These are phyloP conservation scores for Emiliania huxleyi DNA, from an alignment of 78 protist genomes.

Conservation along the genomic window DNA sequence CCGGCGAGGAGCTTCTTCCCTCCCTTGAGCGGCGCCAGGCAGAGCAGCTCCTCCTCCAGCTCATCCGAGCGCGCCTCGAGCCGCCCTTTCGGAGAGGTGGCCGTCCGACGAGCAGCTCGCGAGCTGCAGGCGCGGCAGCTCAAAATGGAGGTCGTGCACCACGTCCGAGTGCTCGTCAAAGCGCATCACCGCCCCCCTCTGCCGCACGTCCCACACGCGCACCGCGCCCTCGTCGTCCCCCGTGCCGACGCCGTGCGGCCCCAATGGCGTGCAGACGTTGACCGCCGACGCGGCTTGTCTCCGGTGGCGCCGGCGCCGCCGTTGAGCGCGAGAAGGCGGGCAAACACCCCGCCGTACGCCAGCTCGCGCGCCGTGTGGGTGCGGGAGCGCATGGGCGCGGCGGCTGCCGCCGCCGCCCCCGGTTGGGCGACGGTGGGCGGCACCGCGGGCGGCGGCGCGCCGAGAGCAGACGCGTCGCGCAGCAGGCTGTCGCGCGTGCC, in stretches of 20 bases:
- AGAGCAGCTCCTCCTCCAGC: constrained; percentile 60
- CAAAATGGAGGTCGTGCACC: not conserved
- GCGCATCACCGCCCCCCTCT: not conserved
- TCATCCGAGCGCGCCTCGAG: constrained; percentile 32
- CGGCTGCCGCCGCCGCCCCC: not conserved
- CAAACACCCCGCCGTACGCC: not conserved
- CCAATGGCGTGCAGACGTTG: not conserved
- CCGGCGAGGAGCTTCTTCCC: constrained; percentile 50
- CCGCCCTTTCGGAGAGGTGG: not conserved
- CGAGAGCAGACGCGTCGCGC: not conserved
- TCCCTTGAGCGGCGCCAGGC: constrained; percentile 15
- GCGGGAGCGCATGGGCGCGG: not conserved
- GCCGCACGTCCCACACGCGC: constrained; percentile 30
- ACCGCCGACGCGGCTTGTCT: too few species aligned
- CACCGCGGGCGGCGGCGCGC: not conserved
- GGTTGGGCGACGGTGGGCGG: not conserved
- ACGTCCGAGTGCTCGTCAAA: not conserved
- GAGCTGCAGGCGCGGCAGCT: not conserved
- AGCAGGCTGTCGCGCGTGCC: not conserved
- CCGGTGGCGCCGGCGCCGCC: too few species aligned
- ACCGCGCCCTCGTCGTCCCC: constrained; percentile 48
- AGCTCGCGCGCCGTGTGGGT: not conserved
- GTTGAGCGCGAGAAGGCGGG: not conserved
- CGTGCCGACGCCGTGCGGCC: not conserved
- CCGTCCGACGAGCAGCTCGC: constrained; percentile 44